Base-by-base conservation (phyloP, 176 grass and related monocot species). In the Bromus sterilis region DNA sequence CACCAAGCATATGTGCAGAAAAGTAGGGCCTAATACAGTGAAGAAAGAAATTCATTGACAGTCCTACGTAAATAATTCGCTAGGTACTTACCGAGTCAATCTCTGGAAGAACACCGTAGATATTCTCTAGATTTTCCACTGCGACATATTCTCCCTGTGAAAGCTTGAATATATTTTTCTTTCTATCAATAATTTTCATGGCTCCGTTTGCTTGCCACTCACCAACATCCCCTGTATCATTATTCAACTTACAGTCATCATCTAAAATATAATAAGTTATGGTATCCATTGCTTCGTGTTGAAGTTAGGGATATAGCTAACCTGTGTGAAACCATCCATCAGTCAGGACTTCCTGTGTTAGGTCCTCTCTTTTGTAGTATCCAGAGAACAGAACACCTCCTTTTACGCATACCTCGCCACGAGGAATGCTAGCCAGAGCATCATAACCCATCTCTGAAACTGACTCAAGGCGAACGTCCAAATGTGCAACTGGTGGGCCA, bases 301-400 rank as follows among this genome's bases (percentile, higher is more conserved):
- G 37, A 76, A 65, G 39, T 64, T 51, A 75, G 12, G 3, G 15
- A 82, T 80, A 86, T 53, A 70, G 56, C 68, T 80, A 90, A 98
- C 95, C 95, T 89, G 95, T 94, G 75, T 98, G 95, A 84, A 98
- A 98, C 95, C 95, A 98, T 60, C 95, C 95, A 76, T 98, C 95
- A 66, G 91, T 59, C 86, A 94, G 89, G 61, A 94, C 95, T 81
- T 98, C 95, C 24, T 86, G 69, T 24, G 74, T 49, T 66, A 98
- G 88, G 43, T 94, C 92, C 41, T 94, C 92, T 71, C 95, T 91
- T 85, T 91, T 98, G 78, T 94, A 88, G 85, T 98, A 98, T 49
- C 95, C 95, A 18, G 92, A 89, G 84, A 98, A 95, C 46, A 98
- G 58, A 66, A 89, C 80, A 25, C 63, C 84, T 75, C 95, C 95